Percentiles rank a stretch among this genome's conserved stretches.
Conservation (phyloP, 2,329 filamentous ascomycete genomes). For the Nannizziopsis barbatae region DNA sequence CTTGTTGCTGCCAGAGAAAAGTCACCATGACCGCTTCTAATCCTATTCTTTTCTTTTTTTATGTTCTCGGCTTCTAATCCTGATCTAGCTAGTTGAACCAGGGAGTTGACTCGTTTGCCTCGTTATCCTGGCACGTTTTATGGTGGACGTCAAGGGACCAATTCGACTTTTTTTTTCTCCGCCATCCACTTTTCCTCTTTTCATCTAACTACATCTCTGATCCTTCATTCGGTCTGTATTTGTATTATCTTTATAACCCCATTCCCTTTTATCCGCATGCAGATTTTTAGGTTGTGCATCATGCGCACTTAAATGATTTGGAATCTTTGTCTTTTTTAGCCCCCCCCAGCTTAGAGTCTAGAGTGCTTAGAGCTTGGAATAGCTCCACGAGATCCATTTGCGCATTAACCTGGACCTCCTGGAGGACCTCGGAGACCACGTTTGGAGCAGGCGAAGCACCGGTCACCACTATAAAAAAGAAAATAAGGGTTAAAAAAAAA, state of each 20-base stretch:
- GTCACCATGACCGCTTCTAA: too few relatives aligned
- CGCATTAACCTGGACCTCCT: too few relatives aligned
- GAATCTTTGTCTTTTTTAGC: constrained; percentile 8
- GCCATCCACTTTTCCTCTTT: not conserved
- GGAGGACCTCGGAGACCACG: too few relatives aligned
- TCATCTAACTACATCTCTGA: not conserved
- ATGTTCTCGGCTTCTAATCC: constrained; percentile 5
- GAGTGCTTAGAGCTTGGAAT: not conserved
- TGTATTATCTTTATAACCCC: not conserved
- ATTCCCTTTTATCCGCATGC: constrained; percentile 2
- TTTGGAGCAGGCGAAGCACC: too few relatives aligned
- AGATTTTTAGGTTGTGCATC: constrained; percentile 10
- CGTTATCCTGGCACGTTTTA: too few relatives aligned
- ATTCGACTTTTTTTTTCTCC: not conserved
- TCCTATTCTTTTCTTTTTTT: too few relatives aligned
- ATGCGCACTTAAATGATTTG: constrained; percentile 8
- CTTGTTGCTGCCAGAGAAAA: too few relatives aligned
- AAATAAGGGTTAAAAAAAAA: not conserved
- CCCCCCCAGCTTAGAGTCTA: constrained; percentile 1
- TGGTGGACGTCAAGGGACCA: too few relatives aligned
- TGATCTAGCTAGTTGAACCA: constrained; percentile 6
- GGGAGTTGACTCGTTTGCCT: not conserved
- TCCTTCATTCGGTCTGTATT: not conserved
- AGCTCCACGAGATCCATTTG: not conserved
- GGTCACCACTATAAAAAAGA: too few relatives aligned